A percentile compares a stretch with the other conserved stretches of the same genome.
Conservation (phyloP, 202 grass and related monocot genomes). For the Eragrostis tef region DNA sequence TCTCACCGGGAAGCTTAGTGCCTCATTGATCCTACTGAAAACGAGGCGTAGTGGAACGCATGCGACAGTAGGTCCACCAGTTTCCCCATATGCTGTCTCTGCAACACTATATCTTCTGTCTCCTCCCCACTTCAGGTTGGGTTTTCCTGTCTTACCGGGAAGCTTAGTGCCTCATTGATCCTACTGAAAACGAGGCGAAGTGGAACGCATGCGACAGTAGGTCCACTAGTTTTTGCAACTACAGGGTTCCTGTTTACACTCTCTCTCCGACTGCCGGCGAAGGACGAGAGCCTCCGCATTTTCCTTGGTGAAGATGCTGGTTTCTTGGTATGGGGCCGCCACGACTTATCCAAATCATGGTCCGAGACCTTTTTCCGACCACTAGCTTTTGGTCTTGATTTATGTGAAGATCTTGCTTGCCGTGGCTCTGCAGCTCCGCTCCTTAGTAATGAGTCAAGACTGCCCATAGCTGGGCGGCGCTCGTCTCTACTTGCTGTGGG, state of each 20-base stretch:
- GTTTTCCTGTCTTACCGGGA: slow-evolving; percentile 64
- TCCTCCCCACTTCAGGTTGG: slow-evolving; percentile 42
- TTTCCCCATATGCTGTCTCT: slow-evolving; percentile 35
- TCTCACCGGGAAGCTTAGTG: slow-evolving; percentile 67
- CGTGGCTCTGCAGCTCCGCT: slow-evolving; percentile 49
- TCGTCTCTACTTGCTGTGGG: slow-evolving; percentile 50
- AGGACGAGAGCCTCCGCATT: slow-evolving; percentile 94
- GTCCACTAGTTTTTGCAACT: slow-evolving; percentile 63
- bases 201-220: slow-evolving; percentile 75
- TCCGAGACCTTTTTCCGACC: slow-evolving; percentile 44
- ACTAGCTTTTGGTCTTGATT: slow-evolving; percentile 46
- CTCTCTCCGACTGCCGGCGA: slow-evolving; percentile 62
- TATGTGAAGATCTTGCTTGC: slow-evolving; percentile 56
- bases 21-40: slow-evolving; percentile 99
- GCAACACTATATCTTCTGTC: background rate
- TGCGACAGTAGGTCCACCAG: slow-evolving; percentile 62
- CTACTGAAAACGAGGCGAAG: slow-evolving; percentile 98
- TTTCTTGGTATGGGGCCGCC: slow-evolving; percentile 71
- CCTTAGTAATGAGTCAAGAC: slow-evolving; percentile 60
- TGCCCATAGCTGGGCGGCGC: slow-evolving; percentile 48
- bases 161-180: slow-evolving; percentile 90
- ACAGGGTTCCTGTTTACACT: slow-evolving; percentile 53
- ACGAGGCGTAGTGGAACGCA: slow-evolving; percentile 90
- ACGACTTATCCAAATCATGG: slow-evolving; percentile 58
- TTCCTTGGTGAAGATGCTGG: slow-evolving; percentile 77